Conservation (phyloP, 805 yeast genomes). For the Priceomyces castillae region DNA sequence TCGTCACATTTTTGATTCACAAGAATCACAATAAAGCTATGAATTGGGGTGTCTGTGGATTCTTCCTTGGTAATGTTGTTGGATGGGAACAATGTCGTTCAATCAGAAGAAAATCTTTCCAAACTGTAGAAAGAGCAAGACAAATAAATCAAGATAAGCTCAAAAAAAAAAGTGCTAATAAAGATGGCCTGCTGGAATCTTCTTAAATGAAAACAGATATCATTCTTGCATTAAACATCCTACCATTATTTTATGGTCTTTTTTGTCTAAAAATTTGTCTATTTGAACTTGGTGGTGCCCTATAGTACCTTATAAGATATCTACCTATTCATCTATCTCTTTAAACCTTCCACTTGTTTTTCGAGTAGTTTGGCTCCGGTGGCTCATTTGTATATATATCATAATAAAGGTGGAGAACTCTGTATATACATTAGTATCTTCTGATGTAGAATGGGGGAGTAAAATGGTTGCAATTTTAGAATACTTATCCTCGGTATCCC, state of each 20-base stretch:
- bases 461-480: not conserved
- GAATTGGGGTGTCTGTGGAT: conserved; percentile 83
- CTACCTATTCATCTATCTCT: no score
- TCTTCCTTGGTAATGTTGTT: conserved; percentile 72
- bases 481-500: conserved; percentile 3
- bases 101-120: conserved; percentile 61
- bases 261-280: no score
- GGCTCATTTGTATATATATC: not conserved
- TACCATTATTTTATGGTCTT: no score
- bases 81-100: conserved; percentile 94
- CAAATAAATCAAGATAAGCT: conserved; percentile 40
- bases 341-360: no score
- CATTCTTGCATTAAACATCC: no score
- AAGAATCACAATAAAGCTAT: conserved; percentile 59
- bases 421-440: not conserved
- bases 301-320: no score
- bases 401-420: no score
- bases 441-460: not conserved
- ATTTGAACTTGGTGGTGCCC: no score
- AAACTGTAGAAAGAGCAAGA: conserved; percentile 68
- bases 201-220: no score
- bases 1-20: conserved; percentile 64
- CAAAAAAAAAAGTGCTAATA: conserved; percentile 26
- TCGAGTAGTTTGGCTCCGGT: no score
- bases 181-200: conserved; percentile 23